These are phyloP conservation scores for Cymbopogon citratus DNA, from an alignment of 176 grass and related monocot genomes.

Conservation along the genomic window DNA sequence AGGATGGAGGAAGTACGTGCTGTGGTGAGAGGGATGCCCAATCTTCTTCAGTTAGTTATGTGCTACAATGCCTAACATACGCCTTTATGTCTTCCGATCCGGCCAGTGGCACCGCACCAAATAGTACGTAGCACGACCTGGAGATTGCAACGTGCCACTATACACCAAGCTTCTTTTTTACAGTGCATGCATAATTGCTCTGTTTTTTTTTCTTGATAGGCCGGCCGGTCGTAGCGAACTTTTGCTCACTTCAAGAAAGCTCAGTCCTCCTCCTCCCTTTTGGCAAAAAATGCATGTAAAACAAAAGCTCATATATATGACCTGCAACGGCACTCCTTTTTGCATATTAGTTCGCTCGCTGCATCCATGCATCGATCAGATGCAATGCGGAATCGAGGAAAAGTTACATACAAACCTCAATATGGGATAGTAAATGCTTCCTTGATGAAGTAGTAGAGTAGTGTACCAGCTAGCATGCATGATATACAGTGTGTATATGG, in stretches of 20 bases:
- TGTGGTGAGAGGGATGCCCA: slow-evolving; percentile 20
- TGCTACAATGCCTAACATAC: background rate
- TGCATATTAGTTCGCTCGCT: too few relatives aligned
- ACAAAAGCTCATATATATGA: too few relatives aligned
- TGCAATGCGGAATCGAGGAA: too few relatives aligned
- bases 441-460: too few relatives aligned
- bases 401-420: too few relatives aligned
- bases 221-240: background rate
- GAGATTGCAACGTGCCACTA: too few relatives aligned
- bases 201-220: background rate
- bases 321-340: background rate
- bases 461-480: too few relatives aligned
- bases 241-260: slow-evolving; percentile 26
- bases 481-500: too few relatives aligned
- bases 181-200: background rate
- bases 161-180: too few relatives aligned
- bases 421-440: too few relatives aligned
- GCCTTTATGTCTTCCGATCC: background rate
- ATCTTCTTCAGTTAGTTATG: background rate
- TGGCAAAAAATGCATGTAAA: background rate
- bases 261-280: background rate
- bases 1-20: too few relatives aligned
- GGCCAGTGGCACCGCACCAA: background rate
- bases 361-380: background rate
- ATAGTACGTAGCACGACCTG: too few relatives aligned